Evolutionary conservation across 1,139 yeast genomes (phyloP).

Genomic region (Blastobotrys ciferrii): DNA sequence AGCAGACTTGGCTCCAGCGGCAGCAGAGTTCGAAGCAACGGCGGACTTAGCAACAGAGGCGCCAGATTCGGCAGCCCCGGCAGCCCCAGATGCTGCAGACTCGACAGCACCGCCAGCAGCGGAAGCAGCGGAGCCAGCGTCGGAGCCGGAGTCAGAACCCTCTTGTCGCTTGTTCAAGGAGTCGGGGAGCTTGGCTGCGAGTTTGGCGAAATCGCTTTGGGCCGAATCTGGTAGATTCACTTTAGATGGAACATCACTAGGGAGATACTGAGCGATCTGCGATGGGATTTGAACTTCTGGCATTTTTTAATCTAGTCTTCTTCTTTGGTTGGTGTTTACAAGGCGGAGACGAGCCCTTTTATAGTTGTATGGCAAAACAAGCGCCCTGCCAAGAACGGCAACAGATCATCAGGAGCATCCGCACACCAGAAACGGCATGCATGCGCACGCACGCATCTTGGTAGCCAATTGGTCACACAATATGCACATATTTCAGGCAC

Average conservation of each 20-base stretch:
- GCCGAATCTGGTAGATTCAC: slow-evolving; percentile 14
- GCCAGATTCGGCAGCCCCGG: slow-evolving; percentile 16
- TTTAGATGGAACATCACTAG: slow-evolving; percentile 13
- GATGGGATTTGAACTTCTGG: not conserved
- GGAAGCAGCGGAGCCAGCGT: too few species aligned
- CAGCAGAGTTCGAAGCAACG: slow-evolving; percentile 12
- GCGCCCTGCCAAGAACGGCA: slow-evolving; percentile 1
- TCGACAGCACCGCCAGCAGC: too few species aligned
- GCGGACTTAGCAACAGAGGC: slow-evolving; percentile 14
- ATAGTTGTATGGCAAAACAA: slow-evolving; percentile 1
- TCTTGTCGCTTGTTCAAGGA: not conserved
- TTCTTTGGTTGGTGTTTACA: too few species aligned
- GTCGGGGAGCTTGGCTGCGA: slow-evolving; percentile 11
- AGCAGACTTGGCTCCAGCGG: slow-evolving; percentile 16
- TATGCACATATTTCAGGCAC: too few species aligned
- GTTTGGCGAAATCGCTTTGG: slow-evolving; percentile 12
- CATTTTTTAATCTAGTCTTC: not conserved
- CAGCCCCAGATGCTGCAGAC: too few species aligned
- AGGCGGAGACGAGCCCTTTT: too few species aligned
- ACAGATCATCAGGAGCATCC: slow-evolving; percentile 9
- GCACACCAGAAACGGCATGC: not conserved
- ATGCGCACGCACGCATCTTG: too few species aligned
- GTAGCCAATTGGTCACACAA: too few species aligned
- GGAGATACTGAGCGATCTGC: slow-evolving; percentile 3
- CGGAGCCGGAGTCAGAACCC: too few species aligned